Evolutionary conservation across 2,329 filamentous ascomycete genomes (phyloP).

Genomic region (Sporothrix curviconia): DNA sequence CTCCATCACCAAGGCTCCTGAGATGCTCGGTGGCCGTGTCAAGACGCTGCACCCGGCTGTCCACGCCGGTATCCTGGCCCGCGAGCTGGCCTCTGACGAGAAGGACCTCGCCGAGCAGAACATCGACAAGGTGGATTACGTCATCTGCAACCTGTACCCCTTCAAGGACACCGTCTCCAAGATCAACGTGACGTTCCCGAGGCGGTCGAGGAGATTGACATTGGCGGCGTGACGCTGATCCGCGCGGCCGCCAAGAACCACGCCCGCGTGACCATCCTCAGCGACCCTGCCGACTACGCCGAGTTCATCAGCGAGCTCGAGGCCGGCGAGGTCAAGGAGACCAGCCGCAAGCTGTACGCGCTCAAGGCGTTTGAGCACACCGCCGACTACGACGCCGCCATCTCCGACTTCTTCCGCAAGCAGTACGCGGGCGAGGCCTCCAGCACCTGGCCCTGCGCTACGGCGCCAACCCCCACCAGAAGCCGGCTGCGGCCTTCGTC

Average conservation of each 20-base stretch:
- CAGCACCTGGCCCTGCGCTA: conserved; percentile 86
- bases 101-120: conserved; percentile 94
- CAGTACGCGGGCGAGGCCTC: conserved; percentile 82
- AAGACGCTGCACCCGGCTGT: conserved; percentile 94
- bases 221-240: conserved; percentile 93
- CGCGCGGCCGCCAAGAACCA: conserved; percentile 98
- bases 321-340: conserved; percentile 76
- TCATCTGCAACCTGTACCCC: conserved; percentile 97
- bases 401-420: conserved; percentile 95
- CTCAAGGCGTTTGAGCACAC: conserved; percentile 99
- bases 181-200: conserved; percentile 93
- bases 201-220: conserved; percentile 98
- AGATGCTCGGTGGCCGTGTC: conserved; percentile 79
- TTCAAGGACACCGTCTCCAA: conserved; percentile 98
- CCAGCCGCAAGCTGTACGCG: conserved; percentile 80
- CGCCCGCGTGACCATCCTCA: conserved; percentile 88
- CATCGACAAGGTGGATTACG: conserved; percentile 90
- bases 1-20: conserved; percentile 90
- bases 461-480: conserved; percentile 96
- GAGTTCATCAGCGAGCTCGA: conserved; percentile 89
- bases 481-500: conserved; percentile 82
- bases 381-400: conserved; percentile 90
- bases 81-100: conserved; percentile 89
- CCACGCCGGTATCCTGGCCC: conserved; percentile 83
- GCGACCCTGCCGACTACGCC: conserved; percentile 87